Conservation (phyloP, 176 grass and related monocot species). For the Oryza rufipogon region DNA sequence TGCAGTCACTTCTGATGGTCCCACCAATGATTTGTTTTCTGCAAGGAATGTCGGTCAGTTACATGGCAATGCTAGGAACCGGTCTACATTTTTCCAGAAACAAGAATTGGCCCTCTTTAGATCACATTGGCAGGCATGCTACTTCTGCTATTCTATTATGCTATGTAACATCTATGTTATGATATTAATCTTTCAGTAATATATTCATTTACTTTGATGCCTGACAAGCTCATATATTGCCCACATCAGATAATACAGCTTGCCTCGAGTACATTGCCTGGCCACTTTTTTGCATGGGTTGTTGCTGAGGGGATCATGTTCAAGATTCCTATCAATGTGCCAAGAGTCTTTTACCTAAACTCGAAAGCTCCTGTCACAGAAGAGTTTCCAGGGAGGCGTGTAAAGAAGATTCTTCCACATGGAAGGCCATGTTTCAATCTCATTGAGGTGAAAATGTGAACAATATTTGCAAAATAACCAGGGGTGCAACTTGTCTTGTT, state of each 20-base stretch:
- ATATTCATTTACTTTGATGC: conserved; percentile 7
- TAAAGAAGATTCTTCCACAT: conserved; percentile 98
- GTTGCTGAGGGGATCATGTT: conserved; percentile 88
- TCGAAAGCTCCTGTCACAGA: conserved; percentile 78
- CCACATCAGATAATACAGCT: conserved; percentile 87
- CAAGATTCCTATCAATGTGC: conserved; percentile 82
- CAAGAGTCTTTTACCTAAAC: conserved; percentile 86
- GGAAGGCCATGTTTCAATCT: conserved; percentile 85
- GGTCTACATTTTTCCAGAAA: conserved; percentile 79
- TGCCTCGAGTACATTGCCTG: conserved; percentile 61
- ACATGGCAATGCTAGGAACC: conserved; percentile 46
- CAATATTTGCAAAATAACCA: conserved; percentile 30
- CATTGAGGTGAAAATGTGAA: conserved; percentile 73
- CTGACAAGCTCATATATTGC: conserved; percentile 42
- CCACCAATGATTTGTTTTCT: conserved; percentile 46
- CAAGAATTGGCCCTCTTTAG: conserved; percentile 78
- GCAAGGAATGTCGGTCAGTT: conserved; percentile 46
- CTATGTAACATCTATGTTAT: conserved; percentile 16
- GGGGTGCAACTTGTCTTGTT: conserved; percentile 22
- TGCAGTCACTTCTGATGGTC: conserved; percentile 43
- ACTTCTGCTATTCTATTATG: conserved; percentile 7
- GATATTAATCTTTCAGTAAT: conserved; percentile 1
- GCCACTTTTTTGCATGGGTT: conserved; percentile 87
- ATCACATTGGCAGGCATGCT: conserved; percentile 90
- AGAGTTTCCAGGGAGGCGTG: conserved; percentile 84